phyloP scores from a whole-genome alignment of 345 rosid genomes.

The Alliaria petiolata region DNA sequence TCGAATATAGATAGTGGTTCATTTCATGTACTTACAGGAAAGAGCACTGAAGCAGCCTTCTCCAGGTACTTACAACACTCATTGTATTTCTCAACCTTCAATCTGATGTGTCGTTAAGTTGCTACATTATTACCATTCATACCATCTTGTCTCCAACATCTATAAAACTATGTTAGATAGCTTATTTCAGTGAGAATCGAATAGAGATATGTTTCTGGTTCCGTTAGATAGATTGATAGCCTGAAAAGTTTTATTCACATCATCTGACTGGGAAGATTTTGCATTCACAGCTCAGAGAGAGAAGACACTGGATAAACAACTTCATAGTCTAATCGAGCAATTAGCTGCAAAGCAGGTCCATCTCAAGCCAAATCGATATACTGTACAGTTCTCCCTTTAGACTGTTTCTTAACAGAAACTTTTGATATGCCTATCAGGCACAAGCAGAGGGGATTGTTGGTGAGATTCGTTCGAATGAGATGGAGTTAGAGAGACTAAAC shows the following conservation, averaged over 20 bases:
- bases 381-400: neutral
- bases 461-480: slow-evolving; percentile 70
- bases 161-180: neutral
- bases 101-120: neutral
- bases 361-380: slow-evolving; percentile 4
- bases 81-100: neutral
- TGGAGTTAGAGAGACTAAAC: slow-evolving; percentile 72
- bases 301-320: slow-evolving; percentile 86
- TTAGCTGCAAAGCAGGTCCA: slow-evolving; percentile 81
- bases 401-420: neutral
- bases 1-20: neutral
- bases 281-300: slow-evolving; percentile 74
- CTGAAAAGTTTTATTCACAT: neutral
- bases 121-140: neutral
- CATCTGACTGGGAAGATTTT: slow-evolving; percentile 5
- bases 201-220: neutral
- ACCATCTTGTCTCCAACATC: slow-evolving; percentile 7
- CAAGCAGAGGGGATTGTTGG: slow-evolving; percentile 84
- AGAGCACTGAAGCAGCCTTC: slow-evolving; percentile 70
- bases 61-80: slow-evolving; percentile 53
- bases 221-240: neutral
- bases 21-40: slow-evolving; percentile 46
- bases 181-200: neutral
- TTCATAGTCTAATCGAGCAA: slow-evolving; percentile 87
- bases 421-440: slow-evolving; percentile 39